Evolutionary conservation across 495 filamentous ascomycete genomes (phyloP).

Genomic region (Xylaria venustula): DNA sequence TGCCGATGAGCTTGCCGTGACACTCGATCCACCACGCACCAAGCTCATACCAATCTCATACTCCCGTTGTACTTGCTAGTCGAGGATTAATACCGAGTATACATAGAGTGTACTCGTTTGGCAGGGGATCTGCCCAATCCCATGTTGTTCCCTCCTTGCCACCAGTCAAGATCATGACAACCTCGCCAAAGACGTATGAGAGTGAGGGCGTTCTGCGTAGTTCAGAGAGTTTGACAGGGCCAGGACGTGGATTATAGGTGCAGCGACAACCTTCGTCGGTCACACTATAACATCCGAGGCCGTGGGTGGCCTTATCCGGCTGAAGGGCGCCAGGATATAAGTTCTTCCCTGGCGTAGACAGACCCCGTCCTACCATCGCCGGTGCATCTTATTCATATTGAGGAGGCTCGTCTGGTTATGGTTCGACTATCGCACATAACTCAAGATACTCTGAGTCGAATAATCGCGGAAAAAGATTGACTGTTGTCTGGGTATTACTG

Average conservation of each 20-base stretch:
- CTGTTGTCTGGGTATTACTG: not conserved
- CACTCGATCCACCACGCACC: not conserved
- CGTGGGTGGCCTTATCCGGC: not conserved
- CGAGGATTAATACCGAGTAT: not conserved
- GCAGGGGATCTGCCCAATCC: not conserved
- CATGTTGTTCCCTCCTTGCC: not conserved
- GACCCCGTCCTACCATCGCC: not conserved
- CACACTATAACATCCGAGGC: not conserved
- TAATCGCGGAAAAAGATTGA: not conserved
- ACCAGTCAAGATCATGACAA: not conserved
- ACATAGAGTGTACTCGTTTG: not conserved
- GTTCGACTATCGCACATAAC: too few relatives aligned
- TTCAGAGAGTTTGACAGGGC: not conserved
- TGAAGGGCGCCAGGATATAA: not conserved
- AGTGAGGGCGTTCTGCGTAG: constrained; percentile 6
- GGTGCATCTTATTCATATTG: not conserved
- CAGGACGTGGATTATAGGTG: not conserved
- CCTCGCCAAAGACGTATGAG: not conserved
- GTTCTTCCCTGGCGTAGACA: not conserved
- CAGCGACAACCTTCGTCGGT: not conserved
- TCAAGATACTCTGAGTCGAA: too few relatives aligned
- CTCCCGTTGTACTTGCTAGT: not conserved
- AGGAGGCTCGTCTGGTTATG: too few relatives aligned
- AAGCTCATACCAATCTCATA: not conserved
- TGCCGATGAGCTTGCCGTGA: constrained; percentile 29